phyloP scores from a whole-genome alignment of 2,329 filamentous ascomycete species.

The Stachybotrys elegans region DNA sequence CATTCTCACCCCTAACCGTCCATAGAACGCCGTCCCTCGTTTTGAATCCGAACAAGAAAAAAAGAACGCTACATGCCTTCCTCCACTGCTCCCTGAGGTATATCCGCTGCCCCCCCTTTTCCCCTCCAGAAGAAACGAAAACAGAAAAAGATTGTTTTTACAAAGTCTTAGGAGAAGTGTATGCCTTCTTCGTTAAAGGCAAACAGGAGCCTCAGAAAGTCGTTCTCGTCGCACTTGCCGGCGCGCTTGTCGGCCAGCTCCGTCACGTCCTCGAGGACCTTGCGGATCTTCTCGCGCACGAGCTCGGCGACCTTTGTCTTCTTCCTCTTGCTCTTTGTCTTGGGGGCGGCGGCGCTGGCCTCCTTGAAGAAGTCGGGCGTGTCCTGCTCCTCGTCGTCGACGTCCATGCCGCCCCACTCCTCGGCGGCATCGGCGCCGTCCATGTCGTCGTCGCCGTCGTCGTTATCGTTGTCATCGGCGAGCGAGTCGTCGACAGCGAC shows the following conservation, averaged over 20 bases:
- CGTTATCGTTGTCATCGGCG: conserved; percentile 36
- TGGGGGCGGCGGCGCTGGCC: conserved; percentile 33
- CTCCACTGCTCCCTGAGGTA: too few species aligned
- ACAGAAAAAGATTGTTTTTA: not conserved
- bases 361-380: conserved; percentile 70
- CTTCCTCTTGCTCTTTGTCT: conserved; percentile 65
- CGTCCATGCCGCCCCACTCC: conserved; percentile 46
- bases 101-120: too few species aligned
- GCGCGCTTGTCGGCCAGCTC: conserved; percentile 75
- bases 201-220: conserved; percentile 75
- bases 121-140: too few species aligned
- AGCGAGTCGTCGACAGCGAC: conserved; percentile 68
- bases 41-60: too few species aligned
- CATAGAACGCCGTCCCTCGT: too few species aligned
- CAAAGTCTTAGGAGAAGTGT: conserved; percentile 65
- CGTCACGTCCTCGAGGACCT: conserved; percentile 77
- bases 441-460: conserved; percentile 33
- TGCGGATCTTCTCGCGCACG: conserved; percentile 81
- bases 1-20: too few species aligned
- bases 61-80: too few species aligned
- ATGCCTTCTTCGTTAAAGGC: conserved; percentile 91
- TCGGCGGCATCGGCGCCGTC: conserved; percentile 39
- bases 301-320: conserved; percentile 76
- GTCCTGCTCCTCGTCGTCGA: conserved; percentile 71
- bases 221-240: conserved; percentile 85